phyloP scores from a whole-genome alignment of 2,329 filamentous ascomycete genomes.

The Chaetomiaceae sp. region DNA sequence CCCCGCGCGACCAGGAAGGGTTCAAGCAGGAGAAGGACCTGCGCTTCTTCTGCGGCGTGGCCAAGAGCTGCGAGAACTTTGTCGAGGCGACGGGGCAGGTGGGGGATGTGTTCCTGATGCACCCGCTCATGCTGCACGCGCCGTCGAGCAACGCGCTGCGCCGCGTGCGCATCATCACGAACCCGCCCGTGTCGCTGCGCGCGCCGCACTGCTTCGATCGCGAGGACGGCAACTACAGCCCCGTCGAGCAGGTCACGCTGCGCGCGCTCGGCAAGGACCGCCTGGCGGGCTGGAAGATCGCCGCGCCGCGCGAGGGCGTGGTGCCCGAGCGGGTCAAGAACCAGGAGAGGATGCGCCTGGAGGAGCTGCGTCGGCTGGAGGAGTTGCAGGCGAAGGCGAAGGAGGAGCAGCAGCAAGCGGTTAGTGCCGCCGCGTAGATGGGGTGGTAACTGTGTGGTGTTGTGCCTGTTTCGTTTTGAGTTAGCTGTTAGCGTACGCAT shows the following conservation, averaged over 20 bases:
- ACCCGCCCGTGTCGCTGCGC: constrained; percentile 46
- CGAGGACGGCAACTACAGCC: constrained; percentile 41
- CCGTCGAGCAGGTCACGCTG: constrained; percentile 52
- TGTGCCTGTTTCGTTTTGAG: neutral
- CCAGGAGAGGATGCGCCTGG: constrained; percentile 44
- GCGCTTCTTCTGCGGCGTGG: constrained; percentile 39
- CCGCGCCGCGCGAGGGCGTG: constrained; percentile 41
- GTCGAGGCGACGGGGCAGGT: constrained; percentile 48
- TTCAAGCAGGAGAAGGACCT: constrained; percentile 39
- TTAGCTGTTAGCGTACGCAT: neutral
- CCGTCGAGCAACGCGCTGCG: constrained; percentile 41
- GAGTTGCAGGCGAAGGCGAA: constrained; percentile 20
- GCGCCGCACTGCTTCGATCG: constrained; percentile 49
- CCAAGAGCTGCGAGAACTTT: constrained; percentile 38
- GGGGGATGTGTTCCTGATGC: constrained; percentile 53
- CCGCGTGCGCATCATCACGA: constrained; percentile 46
- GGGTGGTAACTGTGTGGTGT: no score
- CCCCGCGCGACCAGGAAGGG: constrained; percentile 43
- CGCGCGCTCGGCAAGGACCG: constrained; percentile 40
- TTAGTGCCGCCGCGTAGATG: constrained; percentile 15
- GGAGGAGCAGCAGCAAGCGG: constrained; percentile 11
- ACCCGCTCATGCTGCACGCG: constrained; percentile 55
- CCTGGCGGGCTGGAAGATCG: constrained; percentile 47
- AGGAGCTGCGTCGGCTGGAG: constrained; percentile 42
- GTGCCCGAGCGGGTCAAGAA: constrained; percentile 44